These are phyloP conservation scores for Elsinoe batatas DNA, from an alignment of 2,329 filamentous ascomycete genomes.

Conservation along the genomic window DNA sequence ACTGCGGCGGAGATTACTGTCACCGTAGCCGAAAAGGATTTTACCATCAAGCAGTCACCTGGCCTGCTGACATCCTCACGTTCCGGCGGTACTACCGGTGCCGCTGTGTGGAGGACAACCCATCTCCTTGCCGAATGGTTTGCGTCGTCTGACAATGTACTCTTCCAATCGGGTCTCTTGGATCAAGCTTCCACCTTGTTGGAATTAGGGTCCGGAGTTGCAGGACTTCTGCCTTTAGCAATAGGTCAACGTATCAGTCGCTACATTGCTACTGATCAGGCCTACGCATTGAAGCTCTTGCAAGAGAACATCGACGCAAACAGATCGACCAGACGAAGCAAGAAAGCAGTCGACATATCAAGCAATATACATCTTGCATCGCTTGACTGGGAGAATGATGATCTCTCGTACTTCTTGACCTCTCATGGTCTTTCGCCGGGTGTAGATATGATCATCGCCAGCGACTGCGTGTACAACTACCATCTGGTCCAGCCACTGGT, in stretches of 20 bases:
- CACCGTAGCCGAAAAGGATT: conserved; percentile 57
- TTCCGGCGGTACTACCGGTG: conserved; percentile 62
- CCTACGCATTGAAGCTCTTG: conserved; percentile 71
- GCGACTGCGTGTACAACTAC: conserved; percentile 95
- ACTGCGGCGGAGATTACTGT: conserved; percentile 52
- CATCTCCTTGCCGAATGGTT: conserved; percentile 77
- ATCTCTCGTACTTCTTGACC: conserved; percentile 37
- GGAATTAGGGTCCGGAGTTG: conserved; percentile 83
- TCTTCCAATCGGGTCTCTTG: conserved; percentile 50
- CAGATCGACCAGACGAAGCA: conserved; percentile 5
- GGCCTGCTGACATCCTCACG: conserved; percentile 68
- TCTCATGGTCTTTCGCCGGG: conserved; percentile 34
- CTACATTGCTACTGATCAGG: conserved; percentile 80
- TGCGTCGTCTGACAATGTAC: conserved; percentile 49
- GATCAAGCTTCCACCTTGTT: conserved; percentile 50
- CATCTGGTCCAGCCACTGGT: conserved; percentile 71
- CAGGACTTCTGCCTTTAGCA: conserved; percentile 64
- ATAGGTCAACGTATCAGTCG: conserved; percentile 50
- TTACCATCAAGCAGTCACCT: conserved; percentile 74
- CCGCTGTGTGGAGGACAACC: conserved; percentile 84
- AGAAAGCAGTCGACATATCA: background rate
- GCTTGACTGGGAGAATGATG: conserved; percentile 73
- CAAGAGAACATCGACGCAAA: conserved; percentile 66
- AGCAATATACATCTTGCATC: background rate
- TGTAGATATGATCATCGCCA: conserved; percentile 57